Percentiles rank a stretch among this genome's conserved stretches.
These are phyloP conservation scores for Straminergon stramineum DNA, from an alignment of 225 moss, liverwort and hornwort genomes.

Conservation along the genomic window DNA sequence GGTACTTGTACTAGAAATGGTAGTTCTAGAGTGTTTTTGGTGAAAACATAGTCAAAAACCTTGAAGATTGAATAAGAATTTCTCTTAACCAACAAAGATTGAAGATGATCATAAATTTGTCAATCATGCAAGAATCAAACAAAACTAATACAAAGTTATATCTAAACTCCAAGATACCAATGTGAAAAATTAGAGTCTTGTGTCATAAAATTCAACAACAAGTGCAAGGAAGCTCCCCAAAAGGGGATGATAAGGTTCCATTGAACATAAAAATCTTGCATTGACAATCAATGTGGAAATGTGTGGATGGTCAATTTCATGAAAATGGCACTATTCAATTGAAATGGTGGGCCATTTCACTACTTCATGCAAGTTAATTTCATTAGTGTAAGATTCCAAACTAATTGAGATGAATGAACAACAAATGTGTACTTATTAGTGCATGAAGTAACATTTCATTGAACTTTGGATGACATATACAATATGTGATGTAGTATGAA, in stretches of 20 bases:
- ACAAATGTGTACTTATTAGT: too few species aligned
- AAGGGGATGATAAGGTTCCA: not conserved
- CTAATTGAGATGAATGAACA: too few species aligned
- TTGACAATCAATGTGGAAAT: not conserved
- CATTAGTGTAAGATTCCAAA: too few species aligned
- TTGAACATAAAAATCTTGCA: not conserved
- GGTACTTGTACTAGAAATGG: too few species aligned
- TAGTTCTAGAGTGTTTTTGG: too few species aligned
- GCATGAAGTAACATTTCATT: too few species aligned
- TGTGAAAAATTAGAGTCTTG: not conserved
- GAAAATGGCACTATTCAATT: too few species aligned
- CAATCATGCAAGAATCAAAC: not conserved
- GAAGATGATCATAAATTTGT: not conserved
- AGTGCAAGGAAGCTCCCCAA: not conserved
- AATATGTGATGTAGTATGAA: too few species aligned
- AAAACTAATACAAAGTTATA: not conserved
- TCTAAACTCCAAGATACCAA: not conserved
- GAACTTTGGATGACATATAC: too few species aligned
- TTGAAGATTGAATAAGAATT: fast-evolving
- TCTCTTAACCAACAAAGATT: not conserved
- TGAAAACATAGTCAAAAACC: too few species aligned
- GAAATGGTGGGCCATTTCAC: too few species aligned
- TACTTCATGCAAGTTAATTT: not conserved
- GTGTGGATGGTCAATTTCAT: too few species aligned
- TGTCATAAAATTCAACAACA: not conserved